A percentile compares a stretch with the other conserved stretches of the same genome.
Conservation (phyloP, 306 rosid genomes). For the Vachellia collinsii region DNA sequence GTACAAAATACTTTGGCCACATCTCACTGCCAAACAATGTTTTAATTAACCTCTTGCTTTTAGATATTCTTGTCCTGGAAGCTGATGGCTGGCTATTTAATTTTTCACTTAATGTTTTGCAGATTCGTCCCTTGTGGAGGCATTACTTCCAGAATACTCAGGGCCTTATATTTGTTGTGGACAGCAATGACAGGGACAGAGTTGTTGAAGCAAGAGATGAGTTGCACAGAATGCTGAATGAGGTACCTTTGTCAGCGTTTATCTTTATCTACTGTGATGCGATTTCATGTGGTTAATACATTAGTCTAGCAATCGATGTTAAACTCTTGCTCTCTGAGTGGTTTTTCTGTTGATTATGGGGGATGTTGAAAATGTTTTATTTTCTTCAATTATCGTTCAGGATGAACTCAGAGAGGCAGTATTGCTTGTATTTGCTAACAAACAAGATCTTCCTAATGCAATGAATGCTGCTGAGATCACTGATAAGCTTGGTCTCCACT, state of each 20-base stretch:
- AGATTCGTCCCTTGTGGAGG: slow-evolving; percentile 95
- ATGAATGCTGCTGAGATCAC: slow-evolving; percentile 99
- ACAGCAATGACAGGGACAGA: slow-evolving; percentile 88
- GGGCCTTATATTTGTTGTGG: slow-evolving; percentile 84
- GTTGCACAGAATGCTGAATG: slow-evolving; percentile 85
- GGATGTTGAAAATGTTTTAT: slow-evolving; percentile 7
- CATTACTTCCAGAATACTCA: slow-evolving; percentile 88
- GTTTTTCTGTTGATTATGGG: background rate
- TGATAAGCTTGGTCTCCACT: slow-evolving; percentile 98
- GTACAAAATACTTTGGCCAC: background rate
- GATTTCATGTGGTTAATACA: background rate
- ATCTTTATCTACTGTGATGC: slow-evolving; percentile 1
- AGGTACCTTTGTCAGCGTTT: slow-evolving; percentile 49
- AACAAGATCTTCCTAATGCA: slow-evolving; percentile 99
- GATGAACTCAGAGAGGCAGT: slow-evolving; percentile 99
- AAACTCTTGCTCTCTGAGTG: background rate
- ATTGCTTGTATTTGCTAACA: slow-evolving; percentile 97
- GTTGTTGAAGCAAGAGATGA: slow-evolving; percentile 88
- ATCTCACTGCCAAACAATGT: background rate
- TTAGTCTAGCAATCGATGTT: slow-evolving; percentile 19
- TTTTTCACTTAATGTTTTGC: slow-evolving; percentile 30
- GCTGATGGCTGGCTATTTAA: background rate
- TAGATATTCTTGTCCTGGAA: background rate
- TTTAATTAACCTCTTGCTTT: background rate
- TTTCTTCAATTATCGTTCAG: slow-evolving; percentile 47